Percentiles rank a stretch among this genome's conserved stretches.
Evolutionary conservation across 2,329 filamentous ascomycete species (phyloP).

Genomic region (Exophiala sp.): DNA sequence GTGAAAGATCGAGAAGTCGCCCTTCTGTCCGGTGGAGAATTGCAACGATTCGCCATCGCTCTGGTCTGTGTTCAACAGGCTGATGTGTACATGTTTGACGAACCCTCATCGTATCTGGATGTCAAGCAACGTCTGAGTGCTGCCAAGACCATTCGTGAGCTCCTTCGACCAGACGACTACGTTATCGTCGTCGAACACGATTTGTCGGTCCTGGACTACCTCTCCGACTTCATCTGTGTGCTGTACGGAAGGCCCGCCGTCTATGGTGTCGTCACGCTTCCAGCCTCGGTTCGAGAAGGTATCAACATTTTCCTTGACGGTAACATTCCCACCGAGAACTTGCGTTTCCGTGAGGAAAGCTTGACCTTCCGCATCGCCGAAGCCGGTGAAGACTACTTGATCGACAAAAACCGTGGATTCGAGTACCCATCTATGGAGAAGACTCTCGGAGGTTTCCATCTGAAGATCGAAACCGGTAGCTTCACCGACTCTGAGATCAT

Average conservation of each 20-base stretch:
- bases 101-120: slow-evolving; percentile 98
- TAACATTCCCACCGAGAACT: slow-evolving; percentile 95
- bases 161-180: slow-evolving; percentile 85
- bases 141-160: slow-evolving; percentile 84
- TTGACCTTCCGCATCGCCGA: slow-evolving; percentile 93
- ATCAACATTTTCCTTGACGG: slow-evolving; percentile 99
- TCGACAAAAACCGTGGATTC: slow-evolving; percentile 81
- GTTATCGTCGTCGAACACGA: slow-evolving; percentile 99
- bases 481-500: slow-evolving; percentile 99
- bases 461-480: slow-evolving; percentile 73
- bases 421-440: slow-evolving; percentile 88
- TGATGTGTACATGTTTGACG: slow-evolving; percentile 99
- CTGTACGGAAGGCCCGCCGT: slow-evolving; percentile 93
- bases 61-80: slow-evolving; percentile 93
- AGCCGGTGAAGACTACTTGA: slow-evolving; percentile 79
- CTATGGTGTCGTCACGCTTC: slow-evolving; percentile 95
- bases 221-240: slow-evolving; percentile 97
- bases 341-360: slow-evolving; percentile 96
- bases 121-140: slow-evolving; percentile 97
- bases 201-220: slow-evolving; percentile 95
- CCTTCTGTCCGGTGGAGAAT: slow-evolving; percentile 90
- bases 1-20: slow-evolving; percentile 89
- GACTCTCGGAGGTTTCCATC: slow-evolving; percentile 82
- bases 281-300: slow-evolving; percentile 93
- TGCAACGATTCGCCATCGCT: slow-evolving; percentile 96